phyloP scores from a whole-genome alignment of 495 filamentous ascomycete species.

The Penicillium subrubescens region DNA sequence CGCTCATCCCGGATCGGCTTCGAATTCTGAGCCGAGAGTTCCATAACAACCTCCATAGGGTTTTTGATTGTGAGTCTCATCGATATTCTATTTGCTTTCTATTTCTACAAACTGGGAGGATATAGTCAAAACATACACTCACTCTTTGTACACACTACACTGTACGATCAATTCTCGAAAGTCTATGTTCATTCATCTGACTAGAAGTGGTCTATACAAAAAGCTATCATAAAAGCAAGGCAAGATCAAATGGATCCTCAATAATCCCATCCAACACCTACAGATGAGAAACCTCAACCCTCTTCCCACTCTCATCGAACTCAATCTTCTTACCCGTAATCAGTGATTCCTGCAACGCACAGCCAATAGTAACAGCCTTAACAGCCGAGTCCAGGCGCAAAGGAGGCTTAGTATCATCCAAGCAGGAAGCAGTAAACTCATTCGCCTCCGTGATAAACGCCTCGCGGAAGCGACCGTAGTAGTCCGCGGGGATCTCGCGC shows the following conservation, averaged over 20 bases:
- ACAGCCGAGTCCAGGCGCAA: conserved; percentile 39
- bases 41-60: no score
- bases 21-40: no score
- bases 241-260: not conserved
- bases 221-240: not conserved
- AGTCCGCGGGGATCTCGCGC: conserved; percentile 55
- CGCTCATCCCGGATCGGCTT: no score
- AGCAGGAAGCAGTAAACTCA: conserved; percentile 54
- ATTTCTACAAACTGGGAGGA: no score
- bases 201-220: not conserved
- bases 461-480: conserved; percentile 57
- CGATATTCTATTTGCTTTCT: no score
- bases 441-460: conserved; percentile 61
- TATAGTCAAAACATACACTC: no score
- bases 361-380: conserved; percentile 37
- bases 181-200: not conserved
- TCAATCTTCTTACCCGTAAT: conserved; percentile 38
- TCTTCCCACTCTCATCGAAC: conserved; percentile 37
- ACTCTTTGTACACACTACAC: no score
- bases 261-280: not conserved
- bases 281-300: conserved; percentile 20
- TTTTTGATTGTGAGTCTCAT: no score
- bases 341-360: conserved; percentile 40
- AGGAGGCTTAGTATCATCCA: conserved; percentile 53
- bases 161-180: not conserved